Percentiles rank a stretch among this genome's conserved stretches.
These are phyloP conservation scores for Saussurea involucrata DNA, from an alignment of 129 eudicot species.

Conservation along the genomic window DNA sequence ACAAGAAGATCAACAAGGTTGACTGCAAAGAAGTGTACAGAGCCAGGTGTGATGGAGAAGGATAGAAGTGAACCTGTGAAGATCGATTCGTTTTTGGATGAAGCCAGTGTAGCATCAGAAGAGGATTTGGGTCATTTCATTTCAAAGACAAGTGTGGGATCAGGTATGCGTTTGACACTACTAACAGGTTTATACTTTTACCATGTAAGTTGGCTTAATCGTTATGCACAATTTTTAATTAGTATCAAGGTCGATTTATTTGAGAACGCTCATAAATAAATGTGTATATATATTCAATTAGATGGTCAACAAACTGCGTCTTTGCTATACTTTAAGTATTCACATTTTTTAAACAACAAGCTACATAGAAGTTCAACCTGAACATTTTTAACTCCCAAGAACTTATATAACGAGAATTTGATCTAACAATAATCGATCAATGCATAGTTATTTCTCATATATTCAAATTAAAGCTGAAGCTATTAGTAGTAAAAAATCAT, in stretches of 20 bases:
- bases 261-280: background rate
- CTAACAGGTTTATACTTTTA: background rate
- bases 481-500: background rate
- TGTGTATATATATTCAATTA: background rate
- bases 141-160: background rate
- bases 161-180: background rate
- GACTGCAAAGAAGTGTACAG: constrained; percentile 27
- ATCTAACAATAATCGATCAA: background rate
- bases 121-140: background rate
- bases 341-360: background rate
- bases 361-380: background rate
- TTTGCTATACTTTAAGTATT: background rate
- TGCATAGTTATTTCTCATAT: background rate
- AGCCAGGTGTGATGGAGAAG: background rate
- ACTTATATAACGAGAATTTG: background rate
- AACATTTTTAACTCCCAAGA: background rate
- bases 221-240: background rate
- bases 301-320: background rate
- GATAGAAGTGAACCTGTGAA: constrained; percentile 16
- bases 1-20: constrained; percentile 63
- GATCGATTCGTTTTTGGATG: constrained; percentile 23
- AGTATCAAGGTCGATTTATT: background rate
- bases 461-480: background rate
- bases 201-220: background rate
- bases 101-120: background rate